Conservation (phyloP, 139 green algal species). For the Spirogloea muscicola region DNA sequence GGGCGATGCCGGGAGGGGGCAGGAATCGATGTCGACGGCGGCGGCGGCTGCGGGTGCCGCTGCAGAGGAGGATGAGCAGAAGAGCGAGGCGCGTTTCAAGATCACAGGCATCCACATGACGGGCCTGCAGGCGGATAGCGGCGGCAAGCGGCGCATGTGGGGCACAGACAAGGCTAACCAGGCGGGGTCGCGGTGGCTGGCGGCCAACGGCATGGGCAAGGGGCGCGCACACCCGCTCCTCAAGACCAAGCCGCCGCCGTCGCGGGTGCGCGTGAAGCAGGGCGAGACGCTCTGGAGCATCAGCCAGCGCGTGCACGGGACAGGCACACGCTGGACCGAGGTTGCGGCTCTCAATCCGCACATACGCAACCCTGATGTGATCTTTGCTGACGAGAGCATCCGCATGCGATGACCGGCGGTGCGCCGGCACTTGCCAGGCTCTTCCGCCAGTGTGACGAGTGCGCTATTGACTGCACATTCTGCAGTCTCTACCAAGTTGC, state of each 20-base stretch:
- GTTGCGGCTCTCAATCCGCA: conserved; percentile 32
- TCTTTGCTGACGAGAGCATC: conserved; percentile 25
- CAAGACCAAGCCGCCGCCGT: conserved; percentile 14
- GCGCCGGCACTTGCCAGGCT: no score
- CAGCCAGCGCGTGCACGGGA: conserved; percentile 14
- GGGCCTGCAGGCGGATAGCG: conserved; percentile 33
- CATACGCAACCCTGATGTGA: conserved; percentile 40
- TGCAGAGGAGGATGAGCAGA: conserved; percentile 16
- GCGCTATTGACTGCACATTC: no score
- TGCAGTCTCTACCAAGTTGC: no score
- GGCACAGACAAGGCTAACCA: conserved; percentile 25
- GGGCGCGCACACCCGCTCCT: not conserved
- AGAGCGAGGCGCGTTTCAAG: not conserved
- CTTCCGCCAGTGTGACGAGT: no score
- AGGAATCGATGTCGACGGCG: not conserved
- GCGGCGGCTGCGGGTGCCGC: no score
- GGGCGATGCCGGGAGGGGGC: not conserved
- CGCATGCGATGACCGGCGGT: no score
- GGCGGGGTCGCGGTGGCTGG: conserved; percentile 37
- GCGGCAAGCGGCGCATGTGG: conserved; percentile 23
- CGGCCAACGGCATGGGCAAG: conserved; percentile 35
- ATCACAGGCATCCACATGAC: conserved; percentile 47
- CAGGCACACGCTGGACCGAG: conserved; percentile 16
- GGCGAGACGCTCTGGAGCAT: conserved; percentile 43
- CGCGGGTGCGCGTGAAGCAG: not conserved